phyloP scores from a whole-genome alignment of 2,329 filamentous ascomycete species.

The Fusarium ambrosium region DNA sequence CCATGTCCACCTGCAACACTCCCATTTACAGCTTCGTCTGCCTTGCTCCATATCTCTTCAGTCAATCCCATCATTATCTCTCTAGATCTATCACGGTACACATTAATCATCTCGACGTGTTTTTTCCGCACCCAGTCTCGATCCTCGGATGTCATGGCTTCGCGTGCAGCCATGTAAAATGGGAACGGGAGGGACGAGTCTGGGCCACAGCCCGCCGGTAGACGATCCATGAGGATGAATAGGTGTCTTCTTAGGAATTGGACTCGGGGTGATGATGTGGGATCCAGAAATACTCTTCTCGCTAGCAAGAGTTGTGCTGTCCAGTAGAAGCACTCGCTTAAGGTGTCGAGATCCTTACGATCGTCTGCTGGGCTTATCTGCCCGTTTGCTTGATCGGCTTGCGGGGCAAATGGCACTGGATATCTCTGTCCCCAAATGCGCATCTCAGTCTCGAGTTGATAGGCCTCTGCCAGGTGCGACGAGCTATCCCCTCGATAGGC shows the following conservation, averaged over 20 bases:
- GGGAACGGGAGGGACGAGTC: background rate
- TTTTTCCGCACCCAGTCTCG: background rate
- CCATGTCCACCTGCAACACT: background rate
- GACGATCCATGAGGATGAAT: background rate
- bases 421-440: background rate
- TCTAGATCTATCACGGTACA: constrained; percentile 10
- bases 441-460: background rate
- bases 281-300: background rate
- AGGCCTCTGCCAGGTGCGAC: background rate
- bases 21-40: background rate
- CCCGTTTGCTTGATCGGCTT: background rate
- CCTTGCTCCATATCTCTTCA: constrained; percentile 19
- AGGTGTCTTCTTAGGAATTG: background rate
- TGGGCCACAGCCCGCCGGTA: background rate
- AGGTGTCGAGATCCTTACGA: background rate
- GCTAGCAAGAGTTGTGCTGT: background rate
- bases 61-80: constrained; percentile 20
- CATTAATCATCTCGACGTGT: constrained; percentile 14
- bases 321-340: constrained; percentile 6
- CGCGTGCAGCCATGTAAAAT: background rate
- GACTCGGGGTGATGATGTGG: background rate
- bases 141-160: background rate
- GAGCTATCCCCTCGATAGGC: background rate
- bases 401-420: background rate
- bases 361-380: background rate